These are phyloP conservation scores for Colletotrichum liriopes DNA, from an alignment of 2,329 filamentous ascomycete species.

Conservation along the genomic window DNA sequence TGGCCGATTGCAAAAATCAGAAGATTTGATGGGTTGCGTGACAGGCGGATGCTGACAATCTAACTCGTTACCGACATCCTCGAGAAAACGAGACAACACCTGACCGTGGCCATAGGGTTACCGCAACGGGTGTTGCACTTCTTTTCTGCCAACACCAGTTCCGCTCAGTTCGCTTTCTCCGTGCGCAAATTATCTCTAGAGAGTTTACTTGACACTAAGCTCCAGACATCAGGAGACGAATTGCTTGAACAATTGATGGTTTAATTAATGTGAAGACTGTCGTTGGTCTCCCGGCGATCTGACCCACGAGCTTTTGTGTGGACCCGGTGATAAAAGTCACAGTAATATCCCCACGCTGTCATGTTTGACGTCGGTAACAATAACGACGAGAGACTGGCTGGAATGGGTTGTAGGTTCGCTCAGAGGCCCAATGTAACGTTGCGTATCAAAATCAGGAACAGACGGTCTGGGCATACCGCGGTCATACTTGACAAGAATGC, in stretches of 20 bases:
- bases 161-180: not conserved
- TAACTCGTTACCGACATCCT: not conserved
- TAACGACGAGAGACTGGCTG: not conserved
- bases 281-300: not conserved
- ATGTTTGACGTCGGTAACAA: not conserved
- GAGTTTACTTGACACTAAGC: not conserved
- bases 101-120: not conserved
- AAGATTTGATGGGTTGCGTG: not conserved
- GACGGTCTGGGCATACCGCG: not conserved
- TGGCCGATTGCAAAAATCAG: too few relatives aligned
- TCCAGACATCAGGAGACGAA: not conserved
- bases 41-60: not conserved
- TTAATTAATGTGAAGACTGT: not conserved
- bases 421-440: not conserved
- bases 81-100: not conserved
- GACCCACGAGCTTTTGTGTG: not conserved
- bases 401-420: not conserved
- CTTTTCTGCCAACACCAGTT: not conserved
- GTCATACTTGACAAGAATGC: not conserved
- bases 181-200: not conserved
- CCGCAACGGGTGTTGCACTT: not conserved
- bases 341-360: too few relatives aligned
- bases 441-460: slow-evolving; percentile 14
- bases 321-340: not conserved
- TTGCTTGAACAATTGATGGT: too few relatives aligned